Base-by-base conservation (phyloP, 202 grass and related monocot species). In the Digitaria exilis region DNA sequence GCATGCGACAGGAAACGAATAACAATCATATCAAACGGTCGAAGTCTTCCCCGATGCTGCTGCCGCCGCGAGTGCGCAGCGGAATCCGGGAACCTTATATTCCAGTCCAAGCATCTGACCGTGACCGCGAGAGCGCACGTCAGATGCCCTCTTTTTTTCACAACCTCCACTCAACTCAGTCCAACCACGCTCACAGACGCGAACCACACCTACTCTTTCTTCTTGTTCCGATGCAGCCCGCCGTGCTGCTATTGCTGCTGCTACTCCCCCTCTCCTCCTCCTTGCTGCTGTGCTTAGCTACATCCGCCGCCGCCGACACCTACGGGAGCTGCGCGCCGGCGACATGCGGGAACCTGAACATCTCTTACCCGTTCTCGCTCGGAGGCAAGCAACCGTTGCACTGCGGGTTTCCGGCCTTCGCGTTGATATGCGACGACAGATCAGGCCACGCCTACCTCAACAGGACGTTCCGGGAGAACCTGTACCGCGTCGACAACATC, bases 321-420 rank as follows among this genome's bases (percentile, higher is more conserved):
- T 7, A 32, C 18, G 17, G 0, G 15, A 44, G 32, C 78, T 80
- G 75, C 66, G 0, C 29, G 55, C 76, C 56, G 19, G 69, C 43
- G 54, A 54, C 0, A 5, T 86, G 75, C 69, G 67, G 84, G 3
- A 12, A 5, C 26, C 39, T 80, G 75, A 73, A 1, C 60, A 56
- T 79, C 56, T 30, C 14, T 0, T 85, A 85, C 55, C 84, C 84
- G 13, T 85, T 85, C 68, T 79, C 28, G 66, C 39, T 85, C 58
- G 0, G 0, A 11, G 75, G 75, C 54, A 37, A 21, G 54, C 75
- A 85, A 16, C 75, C 55, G 56, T 0, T 0, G 0, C 6, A 44
- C 56, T 85, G 84, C 46, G 84, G 75, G 66, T 43, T 21, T 35
- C 84, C 84, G 35, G 66, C 16, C 0, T 73, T 85, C 9, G n/a